Evolutionary conservation across 805 yeast genomes (phyloP).

Genomic region (Candida germanica): DNA sequence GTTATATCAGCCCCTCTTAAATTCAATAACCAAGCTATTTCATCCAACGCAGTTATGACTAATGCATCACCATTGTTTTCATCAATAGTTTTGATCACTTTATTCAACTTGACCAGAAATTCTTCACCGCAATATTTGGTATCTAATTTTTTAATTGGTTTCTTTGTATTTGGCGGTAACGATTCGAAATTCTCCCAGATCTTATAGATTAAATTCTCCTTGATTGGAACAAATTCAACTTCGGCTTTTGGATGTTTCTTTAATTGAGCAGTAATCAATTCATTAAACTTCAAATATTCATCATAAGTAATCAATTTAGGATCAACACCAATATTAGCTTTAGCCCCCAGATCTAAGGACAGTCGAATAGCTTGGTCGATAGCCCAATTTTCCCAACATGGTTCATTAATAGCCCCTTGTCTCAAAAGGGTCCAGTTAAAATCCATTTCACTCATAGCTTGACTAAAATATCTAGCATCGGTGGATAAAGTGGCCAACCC

Average conservation of each 20-base stretch:
- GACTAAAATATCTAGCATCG: slow-evolving; percentile 60
- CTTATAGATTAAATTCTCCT: slow-evolving; percentile 65
- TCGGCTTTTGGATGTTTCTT: slow-evolving; percentile 24
- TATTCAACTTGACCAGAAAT: slow-evolving; percentile 53
- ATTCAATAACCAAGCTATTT: slow-evolving; percentile 54
- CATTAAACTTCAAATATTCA: slow-evolving; percentile 29
- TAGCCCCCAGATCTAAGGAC: slow-evolving; percentile 44
- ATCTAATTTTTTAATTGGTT: slow-evolving; percentile 50
- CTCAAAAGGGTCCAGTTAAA: slow-evolving; percentile 56
- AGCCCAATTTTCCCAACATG: slow-evolving; percentile 59
- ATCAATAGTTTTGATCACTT: slow-evolving; percentile 32
- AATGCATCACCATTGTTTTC: slow-evolving; percentile 29
- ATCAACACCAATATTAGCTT: slow-evolving; percentile 44
- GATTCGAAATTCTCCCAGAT: slow-evolving; percentile 72
- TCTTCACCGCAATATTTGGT: slow-evolving; percentile 63
- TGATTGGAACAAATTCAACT: slow-evolving; percentile 43
- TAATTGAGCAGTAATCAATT: slow-evolving; percentile 26
- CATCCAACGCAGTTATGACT: slow-evolving; percentile 48
- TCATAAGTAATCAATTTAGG: slow-evolving; percentile 45
- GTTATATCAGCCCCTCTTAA: slow-evolving; percentile 52
- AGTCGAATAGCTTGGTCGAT: slow-evolving; percentile 48
- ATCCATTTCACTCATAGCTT: slow-evolving; percentile 57
- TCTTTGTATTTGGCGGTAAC: slow-evolving; percentile 51
- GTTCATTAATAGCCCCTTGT: slow-evolving; percentile 49
- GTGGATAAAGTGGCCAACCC: slow-evolving; percentile 56